A percentile compares a stretch with the other conserved stretches of the same genome.
Evolutionary conservation across 2,329 filamentous ascomycete species (phyloP).

Genomic region (Fusarium dlaminii): DNA sequence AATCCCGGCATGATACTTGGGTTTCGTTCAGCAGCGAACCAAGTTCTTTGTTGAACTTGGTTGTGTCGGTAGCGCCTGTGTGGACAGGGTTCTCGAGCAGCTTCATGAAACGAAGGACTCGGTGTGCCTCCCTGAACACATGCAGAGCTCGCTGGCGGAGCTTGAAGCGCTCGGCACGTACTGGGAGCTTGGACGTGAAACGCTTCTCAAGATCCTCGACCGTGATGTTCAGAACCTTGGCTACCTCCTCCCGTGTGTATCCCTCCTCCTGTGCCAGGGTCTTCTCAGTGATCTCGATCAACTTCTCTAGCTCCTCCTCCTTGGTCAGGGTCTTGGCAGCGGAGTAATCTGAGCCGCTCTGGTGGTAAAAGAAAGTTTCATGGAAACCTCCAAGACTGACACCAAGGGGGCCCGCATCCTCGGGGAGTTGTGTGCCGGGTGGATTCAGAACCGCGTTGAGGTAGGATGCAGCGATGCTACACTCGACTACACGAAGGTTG

Average conservation of each 20-base stretch:
- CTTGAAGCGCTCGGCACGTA: slow-evolving; percentile 87
- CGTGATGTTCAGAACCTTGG: slow-evolving; percentile 73
- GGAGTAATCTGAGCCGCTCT: slow-evolving; percentile 50
- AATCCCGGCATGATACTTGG: slow-evolving; percentile 84
- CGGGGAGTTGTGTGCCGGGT: slow-evolving; percentile 68
- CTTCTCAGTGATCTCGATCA: slow-evolving; percentile 74
- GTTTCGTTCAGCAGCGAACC: slow-evolving; percentile 89
- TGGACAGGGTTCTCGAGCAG: slow-evolving; percentile 69
- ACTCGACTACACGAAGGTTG: slow-evolving; percentile 96
- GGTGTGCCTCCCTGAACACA: slow-evolving; percentile 88
- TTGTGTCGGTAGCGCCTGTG: slow-evolving; percentile 60
- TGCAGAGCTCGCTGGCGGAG: slow-evolving; percentile 88
- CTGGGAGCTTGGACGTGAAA: slow-evolving; percentile 89
- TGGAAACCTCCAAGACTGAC: slow-evolving; percentile 89
- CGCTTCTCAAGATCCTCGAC: slow-evolving; percentile 77
- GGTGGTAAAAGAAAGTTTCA: slow-evolving; percentile 75
- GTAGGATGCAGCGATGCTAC: slow-evolving; percentile 83
- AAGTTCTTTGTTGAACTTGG: slow-evolving; percentile 71
- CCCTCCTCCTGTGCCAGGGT: slow-evolving; percentile 82
- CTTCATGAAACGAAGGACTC: slow-evolving; percentile 84
- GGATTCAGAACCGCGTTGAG: slow-evolving; percentile 68
- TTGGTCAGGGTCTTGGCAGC: slow-evolving; percentile 56
- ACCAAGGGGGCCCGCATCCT: slow-evolving; percentile 84
- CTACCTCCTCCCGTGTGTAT: slow-evolving; percentile 89
- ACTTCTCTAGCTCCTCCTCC: slow-evolving; percentile 75